Conservation (phyloP, 306 rosid genomes). For the Elaeagnus macrophylla region DNA sequence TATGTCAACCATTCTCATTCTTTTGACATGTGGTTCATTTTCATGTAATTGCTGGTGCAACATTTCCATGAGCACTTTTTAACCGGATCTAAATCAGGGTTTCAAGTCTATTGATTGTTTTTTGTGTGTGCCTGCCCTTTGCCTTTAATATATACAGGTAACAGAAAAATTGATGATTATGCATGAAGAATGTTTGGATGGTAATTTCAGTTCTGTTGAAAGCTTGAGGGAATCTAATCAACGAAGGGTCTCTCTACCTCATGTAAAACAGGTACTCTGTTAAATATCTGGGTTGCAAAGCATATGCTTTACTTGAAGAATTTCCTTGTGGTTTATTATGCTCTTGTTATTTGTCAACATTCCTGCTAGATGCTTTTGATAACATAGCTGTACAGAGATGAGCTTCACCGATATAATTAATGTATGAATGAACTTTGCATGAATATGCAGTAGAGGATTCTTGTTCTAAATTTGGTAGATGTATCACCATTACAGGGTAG, state of each 20-base stretch:
- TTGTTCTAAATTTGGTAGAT: no score
- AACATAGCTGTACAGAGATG: no score
- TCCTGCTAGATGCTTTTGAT: no score
- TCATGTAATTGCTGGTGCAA: no score
- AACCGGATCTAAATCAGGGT: neutral
- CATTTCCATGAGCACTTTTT: no score
- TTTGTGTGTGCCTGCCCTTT: neutral
- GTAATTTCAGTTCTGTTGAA: slow-evolving; percentile 42
- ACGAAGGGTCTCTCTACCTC: slow-evolving; percentile 29
- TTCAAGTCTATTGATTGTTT: neutral
- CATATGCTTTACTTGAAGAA: neutral
- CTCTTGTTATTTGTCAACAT: no score
- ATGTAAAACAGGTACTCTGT: slow-evolving; percentile 39
- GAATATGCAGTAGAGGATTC: neutral
- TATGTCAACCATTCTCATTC: no score
- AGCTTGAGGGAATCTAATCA: slow-evolving; percentile 34
- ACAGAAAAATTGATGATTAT: slow-evolving; percentile 44
- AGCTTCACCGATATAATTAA: no score
- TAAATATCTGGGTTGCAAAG: neutral
- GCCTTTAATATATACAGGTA: slow-evolving; percentile 27
- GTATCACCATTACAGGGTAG: no score
- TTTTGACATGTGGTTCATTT: no score
- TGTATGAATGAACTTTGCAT: no score
- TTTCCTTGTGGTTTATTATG: neutral
- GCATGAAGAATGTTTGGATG: slow-evolving; percentile 56